Conservation (phyloP, 2,329 filamentous ascomycete species). For the Cladosporium velox region DNA sequence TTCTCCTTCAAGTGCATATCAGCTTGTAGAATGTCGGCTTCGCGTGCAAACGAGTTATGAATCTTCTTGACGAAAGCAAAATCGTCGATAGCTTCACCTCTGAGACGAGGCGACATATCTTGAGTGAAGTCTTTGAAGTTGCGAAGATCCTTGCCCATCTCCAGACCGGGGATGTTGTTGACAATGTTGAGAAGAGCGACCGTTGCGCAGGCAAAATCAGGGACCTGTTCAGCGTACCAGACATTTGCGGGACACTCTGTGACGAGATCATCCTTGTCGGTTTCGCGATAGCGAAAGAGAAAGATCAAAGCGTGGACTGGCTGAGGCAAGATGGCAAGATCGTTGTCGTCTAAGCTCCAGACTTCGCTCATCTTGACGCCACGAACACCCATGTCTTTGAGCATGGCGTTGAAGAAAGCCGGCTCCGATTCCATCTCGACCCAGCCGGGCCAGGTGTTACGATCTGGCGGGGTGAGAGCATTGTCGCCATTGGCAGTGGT, state of each 20-base stretch:
- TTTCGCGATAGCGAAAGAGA: constrained; percentile 69
- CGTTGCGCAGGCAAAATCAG: constrained; percentile 85
- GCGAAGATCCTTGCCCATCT: constrained; percentile 69
- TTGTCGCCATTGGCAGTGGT: background rate
- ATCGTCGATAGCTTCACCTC: constrained; percentile 73
- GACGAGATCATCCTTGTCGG: constrained; percentile 55
- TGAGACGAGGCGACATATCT: constrained; percentile 67
- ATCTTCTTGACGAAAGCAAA: constrained; percentile 76
- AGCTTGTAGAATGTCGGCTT: constrained; percentile 73
- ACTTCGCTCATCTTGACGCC: constrained; percentile 76
- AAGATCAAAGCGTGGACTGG: constrained; percentile 87
- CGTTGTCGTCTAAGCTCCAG: constrained; percentile 68
- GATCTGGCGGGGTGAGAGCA: constrained; percentile 43
- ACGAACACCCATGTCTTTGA: constrained; percentile 74
- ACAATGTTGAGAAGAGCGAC: constrained; percentile 89
- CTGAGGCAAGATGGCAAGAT: constrained; percentile 63
- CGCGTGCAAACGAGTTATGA: constrained; percentile 86
- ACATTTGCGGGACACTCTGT: constrained; percentile 62
- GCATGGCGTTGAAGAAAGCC: constrained; percentile 81
- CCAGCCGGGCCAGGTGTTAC: constrained; percentile 69
- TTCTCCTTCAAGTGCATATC: constrained; percentile 66
- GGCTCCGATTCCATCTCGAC: constrained; percentile 89
- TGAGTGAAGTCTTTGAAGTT: constrained; percentile 73
- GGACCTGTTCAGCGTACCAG: constrained; percentile 96
- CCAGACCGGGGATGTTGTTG: constrained; percentile 72